These are phyloP conservation scores for Barnettozyma californica DNA, from an alignment of 805 yeast genomes.

Conservation along the genomic window DNA sequence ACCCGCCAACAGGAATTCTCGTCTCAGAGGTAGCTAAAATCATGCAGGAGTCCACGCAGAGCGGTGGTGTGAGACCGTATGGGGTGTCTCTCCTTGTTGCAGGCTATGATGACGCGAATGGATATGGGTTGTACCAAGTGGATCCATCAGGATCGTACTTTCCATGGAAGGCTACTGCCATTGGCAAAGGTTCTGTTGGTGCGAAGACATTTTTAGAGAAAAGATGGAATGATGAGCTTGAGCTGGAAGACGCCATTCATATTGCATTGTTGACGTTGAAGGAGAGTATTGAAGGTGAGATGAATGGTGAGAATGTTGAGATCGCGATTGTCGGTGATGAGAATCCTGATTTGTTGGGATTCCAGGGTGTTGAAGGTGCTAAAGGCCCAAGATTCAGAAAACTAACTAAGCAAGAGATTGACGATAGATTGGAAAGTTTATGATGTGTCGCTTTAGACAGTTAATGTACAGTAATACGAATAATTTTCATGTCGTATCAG, in stretches of 20 bases:
- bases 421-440: constrained; percentile 91
- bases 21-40: constrained; percentile 93
- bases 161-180: constrained; percentile 99
- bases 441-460: constrained; percentile 27
- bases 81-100: constrained; percentile 94
- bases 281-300: constrained; percentile 96
- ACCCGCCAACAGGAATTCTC: constrained; percentile 92
- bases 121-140: constrained; percentile 85
- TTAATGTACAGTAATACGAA: neutral
- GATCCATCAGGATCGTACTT: constrained; percentile 97
- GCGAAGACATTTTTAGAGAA: constrained; percentile 97
- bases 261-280: constrained; percentile 90
- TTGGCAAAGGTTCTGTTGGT: constrained; percentile 92
- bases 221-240: constrained; percentile 97
- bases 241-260: constrained; percentile 96
- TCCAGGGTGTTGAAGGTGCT: constrained; percentile 71
- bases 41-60: constrained; percentile 98
- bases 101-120: constrained; percentile 76
- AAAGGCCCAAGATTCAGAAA: constrained; percentile 87
- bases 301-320: constrained; percentile 94
- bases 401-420: constrained; percentile 83
- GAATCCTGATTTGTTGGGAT: constrained; percentile 76
- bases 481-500: neutral
- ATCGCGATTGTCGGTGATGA: constrained; percentile 83
- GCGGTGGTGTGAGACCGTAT: constrained; percentile 98